Evolutionary conservation across 768 basidiomycete genomes (phyloP), one percentile per base, ranked within the genome.

Genomic region (Gymnopilus dilepis): DNA sequence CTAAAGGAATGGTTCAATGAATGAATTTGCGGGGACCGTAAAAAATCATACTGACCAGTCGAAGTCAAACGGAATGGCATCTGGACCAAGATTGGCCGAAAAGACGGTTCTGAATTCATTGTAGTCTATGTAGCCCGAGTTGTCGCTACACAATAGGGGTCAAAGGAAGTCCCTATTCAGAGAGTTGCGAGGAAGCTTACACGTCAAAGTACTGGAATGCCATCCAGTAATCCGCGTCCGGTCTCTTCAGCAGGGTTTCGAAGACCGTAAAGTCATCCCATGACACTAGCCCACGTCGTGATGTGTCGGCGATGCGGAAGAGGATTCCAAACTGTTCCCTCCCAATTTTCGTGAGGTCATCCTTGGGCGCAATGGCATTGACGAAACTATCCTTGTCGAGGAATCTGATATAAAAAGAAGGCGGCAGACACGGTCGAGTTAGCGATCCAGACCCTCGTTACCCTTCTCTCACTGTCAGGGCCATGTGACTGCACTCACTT

Each of bases 201-300:
- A 90, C 91, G 74, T 97, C 95, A 74, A 97, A 97, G 72, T 93
- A 96, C 73, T 92, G 90, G 81, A 97, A 97, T 19, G 95, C 95
- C 76, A 96, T 95, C 84, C 91, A 94, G 75, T 97, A 96, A 74
- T 98, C 95, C 30, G 97, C 97, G 75, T 98, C 97, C 19, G 97
- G 94, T 65, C 92, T 84, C 80, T 98, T 95, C 69, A 97, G 78
- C 64, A 93, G 78, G 17, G 95, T 96, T 80, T 99, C 91, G 72
- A 99, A 99, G 63, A 97, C 90, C 6, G 88, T 89, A 67, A 97
- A 99, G 75, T 99, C 97, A 69, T 97, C 95, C 90, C 94, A 98
- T 53, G 91, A 90, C 56, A 97, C 84, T 24, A 91, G 78, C 37
- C 89, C 94, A 65, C 88, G 85, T 71, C 86, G 84, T 43, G 86